These are phyloP conservation scores for Corchorus capsularis DNA, from an alignment of 345 rosid species.

Conservation along the genomic window DNA sequence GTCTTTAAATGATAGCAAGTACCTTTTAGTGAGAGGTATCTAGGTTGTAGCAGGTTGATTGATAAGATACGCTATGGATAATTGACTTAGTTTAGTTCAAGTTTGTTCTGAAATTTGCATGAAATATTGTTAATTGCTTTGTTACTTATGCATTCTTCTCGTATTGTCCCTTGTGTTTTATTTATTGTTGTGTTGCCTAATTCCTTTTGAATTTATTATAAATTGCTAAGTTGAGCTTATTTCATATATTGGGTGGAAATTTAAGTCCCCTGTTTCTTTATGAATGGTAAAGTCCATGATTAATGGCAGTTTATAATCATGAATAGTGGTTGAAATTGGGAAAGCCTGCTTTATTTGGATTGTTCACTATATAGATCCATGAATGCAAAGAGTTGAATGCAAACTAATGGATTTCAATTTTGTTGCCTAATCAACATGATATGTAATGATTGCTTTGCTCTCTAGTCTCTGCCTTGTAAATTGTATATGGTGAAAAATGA, in stretches of 20 bases:
- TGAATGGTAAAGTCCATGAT: not conserved
- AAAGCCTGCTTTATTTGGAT: not conserved
- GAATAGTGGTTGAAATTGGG: not conserved
- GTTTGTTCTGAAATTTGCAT: not conserved
- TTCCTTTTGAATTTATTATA: not conserved
- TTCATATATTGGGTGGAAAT: not conserved
- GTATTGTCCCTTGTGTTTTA: not conserved
- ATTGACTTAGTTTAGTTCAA: too few species aligned
- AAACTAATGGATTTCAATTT: not conserved
- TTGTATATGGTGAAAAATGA: not conserved
- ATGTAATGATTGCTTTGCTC: not conserved
- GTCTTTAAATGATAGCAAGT: too few species aligned
- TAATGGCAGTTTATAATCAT: not conserved
- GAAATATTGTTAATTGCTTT: not conserved
- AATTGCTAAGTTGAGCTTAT: not conserved
- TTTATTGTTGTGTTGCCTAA: not conserved
- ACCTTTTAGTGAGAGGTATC: too few species aligned
- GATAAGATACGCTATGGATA: too few species aligned
- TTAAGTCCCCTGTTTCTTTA: not conserved
- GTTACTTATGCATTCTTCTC: not conserved
- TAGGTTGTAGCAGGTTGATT: too few species aligned
- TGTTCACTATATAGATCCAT: not conserved
- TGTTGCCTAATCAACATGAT: not conserved
- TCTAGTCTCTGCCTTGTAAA: not conserved
- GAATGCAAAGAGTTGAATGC: constrained; percentile 7